phyloP scores from a whole-genome alignment of 192 early-diverging fungal species.

The Geosiphon pyriformis region DNA sequence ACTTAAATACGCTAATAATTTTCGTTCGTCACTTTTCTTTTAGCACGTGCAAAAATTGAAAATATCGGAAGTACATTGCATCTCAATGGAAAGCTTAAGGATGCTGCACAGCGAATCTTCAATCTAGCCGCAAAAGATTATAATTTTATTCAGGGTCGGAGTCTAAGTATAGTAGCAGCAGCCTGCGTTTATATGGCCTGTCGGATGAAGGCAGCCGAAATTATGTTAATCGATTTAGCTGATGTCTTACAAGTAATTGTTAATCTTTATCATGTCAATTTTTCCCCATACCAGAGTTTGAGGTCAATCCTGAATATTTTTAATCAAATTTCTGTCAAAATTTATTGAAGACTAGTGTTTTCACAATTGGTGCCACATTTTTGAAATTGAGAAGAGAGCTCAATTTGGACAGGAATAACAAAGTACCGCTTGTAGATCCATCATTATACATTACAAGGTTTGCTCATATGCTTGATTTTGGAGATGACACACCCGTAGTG shows the following conservation, averaged over 20 bases:
- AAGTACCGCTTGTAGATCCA: constrained; percentile 80
- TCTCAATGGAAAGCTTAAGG: constrained; percentile 69
- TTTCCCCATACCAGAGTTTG: too few relatives aligned
- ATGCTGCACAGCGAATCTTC: constrained; percentile 79
- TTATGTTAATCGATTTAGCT: constrained; percentile 96
- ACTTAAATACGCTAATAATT: too few relatives aligned
- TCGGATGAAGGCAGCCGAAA: constrained; percentile 73
- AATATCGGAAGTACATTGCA: constrained; percentile 65
- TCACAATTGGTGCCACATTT: constrained; percentile 80
- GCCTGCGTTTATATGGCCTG: constrained; percentile 92
- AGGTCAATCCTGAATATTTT: too few relatives aligned
- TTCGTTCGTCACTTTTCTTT: too few relatives aligned
- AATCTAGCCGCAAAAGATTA: constrained; percentile 74
- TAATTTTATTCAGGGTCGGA: constrained; percentile 82
- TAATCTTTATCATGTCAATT: too few relatives aligned
- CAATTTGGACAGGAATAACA: constrained; percentile 44
- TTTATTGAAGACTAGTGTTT: constrained; percentile 72
- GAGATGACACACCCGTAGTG: constrained; percentile 74
- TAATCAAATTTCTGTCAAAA: too few relatives aligned
- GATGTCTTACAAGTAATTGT: constrained; percentile 68
- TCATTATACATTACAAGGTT: constrained; percentile 90
- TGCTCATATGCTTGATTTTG: constrained; percentile 86
- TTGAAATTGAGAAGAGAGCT: constrained; percentile 65
- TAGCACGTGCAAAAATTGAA: constrained; percentile 44
- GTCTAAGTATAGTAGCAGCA: constrained; percentile 68